Conservation (phyloP, 129 eudicot species). For the Helichrysum umbraculigerum region DNA sequence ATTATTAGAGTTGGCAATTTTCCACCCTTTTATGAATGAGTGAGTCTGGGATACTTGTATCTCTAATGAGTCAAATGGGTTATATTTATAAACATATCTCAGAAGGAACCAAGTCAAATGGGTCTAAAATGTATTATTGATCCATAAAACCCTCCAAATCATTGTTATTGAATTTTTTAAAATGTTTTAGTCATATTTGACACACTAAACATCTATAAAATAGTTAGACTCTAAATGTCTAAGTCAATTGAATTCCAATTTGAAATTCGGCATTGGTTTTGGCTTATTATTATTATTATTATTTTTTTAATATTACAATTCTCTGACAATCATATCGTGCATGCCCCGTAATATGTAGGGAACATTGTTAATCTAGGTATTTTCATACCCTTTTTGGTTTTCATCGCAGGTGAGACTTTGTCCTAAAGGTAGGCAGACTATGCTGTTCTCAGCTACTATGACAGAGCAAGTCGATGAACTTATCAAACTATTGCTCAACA, state of each 20-base stretch:
- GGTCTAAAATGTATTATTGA: not conserved
- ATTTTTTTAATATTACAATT: no score
- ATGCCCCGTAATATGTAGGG: not conserved
- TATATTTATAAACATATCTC: not conserved
- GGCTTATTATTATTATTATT: no score
- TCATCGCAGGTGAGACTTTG: constrained; percentile 66
- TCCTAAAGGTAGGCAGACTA: constrained; percentile 87
- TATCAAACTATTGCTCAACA: constrained; percentile 65
- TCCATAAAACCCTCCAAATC: no score
- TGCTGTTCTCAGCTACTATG: constrained; percentile 98
- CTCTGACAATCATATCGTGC: not conserved
- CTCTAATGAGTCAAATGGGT: not conserved
- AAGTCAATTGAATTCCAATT: no score
- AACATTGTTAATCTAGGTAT: not conserved
- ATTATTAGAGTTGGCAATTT: not conserved
- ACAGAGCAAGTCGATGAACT: constrained; percentile 85
- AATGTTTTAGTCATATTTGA: no score
- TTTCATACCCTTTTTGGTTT: constrained; percentile 1
- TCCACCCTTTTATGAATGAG: not conserved
- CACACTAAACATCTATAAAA: no score
- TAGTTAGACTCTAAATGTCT: no score
- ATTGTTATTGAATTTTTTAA: no score
- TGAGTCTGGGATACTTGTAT: not conserved
- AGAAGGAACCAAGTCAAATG: not conserved
- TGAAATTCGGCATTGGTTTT: no score